Evolutionary conservation across 352 stramenopile species (phyloP).

Genomic region (Pythium periplocum): DNA sequence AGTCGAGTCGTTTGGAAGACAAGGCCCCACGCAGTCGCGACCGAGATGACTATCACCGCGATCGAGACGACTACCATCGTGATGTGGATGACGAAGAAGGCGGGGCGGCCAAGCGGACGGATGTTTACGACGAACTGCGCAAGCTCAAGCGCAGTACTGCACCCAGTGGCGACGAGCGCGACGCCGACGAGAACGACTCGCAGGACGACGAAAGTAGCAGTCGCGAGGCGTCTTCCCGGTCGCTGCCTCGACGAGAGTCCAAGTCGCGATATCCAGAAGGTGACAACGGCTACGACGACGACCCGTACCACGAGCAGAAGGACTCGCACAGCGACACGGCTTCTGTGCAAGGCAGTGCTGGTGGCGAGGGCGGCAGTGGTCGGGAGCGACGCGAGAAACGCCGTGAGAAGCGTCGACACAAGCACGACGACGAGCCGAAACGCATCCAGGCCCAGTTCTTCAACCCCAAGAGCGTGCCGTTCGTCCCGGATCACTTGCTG

Average conservation of each 20-base stretch:
- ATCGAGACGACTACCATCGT: neutral
- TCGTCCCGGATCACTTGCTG: constrained; percentile 74
- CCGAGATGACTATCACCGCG: neutral
- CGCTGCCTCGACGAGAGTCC: constrained; percentile 1
- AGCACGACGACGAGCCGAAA: constrained; percentile 63
- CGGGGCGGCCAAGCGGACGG: constrained; percentile 10
- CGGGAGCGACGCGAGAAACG: constrained; percentile 42
- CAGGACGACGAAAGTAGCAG: neutral
- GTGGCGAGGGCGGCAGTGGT: constrained; percentile 12
- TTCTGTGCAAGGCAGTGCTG: constrained; percentile 2
- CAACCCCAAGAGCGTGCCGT: constrained; percentile 79
- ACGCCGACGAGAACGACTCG: constrained; percentile 1
- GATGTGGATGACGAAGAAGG: constrained; percentile 1
- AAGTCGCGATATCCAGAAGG: constrained; percentile 23
- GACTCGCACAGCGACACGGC: too few relatives aligned
- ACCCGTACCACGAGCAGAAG: constrained; percentile 7
- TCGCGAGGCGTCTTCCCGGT: neutral
- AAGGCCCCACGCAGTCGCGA: constrained; percentile 6
- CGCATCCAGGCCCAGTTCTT: constrained; percentile 74
- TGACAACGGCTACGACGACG: constrained; percentile 5
- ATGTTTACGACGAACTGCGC: constrained; percentile 55
- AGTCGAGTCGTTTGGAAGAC: neutral
- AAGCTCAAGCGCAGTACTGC: constrained; percentile 38
- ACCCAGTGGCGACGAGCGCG: constrained; percentile 22
- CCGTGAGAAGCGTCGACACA: constrained; percentile 46